Base-by-base conservation (phyloP, 495 filamentous ascomycete genomes). In the Penicillium lividum region DNA sequence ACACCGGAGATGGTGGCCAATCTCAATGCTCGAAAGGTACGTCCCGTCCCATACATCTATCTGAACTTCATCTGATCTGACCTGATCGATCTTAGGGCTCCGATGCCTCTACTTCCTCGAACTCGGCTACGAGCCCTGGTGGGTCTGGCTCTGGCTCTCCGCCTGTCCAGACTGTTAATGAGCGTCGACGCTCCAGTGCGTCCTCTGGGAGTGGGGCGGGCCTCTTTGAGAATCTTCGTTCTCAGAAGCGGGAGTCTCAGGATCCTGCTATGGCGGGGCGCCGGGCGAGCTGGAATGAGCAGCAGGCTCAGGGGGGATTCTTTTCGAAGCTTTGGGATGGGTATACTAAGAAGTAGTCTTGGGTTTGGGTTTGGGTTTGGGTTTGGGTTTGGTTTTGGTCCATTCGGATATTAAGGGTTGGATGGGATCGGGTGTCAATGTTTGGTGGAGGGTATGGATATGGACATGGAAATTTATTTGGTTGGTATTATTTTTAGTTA, bases 251-350 rank as follows among this genome's bases (percentile, higher is more conserved):
- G 3, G 77, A 76, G 47, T 73, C 72, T 0, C 51, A 49, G 6
- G 80, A 84, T 60, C 61, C 73, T 0, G 58, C 56, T 4, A 66
- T 74, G 46, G 63, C 70, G 6, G 67, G 69, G 8, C 72, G 82
- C 13, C 69, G 79, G 36, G 69, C 73, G 15, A 80, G 77, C 60
- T 84, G 75, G 61, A 74, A 71, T 42, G 83, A 85, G 61, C 80
- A 84, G 70, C 22, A 53, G 18, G 69, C 70, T 9, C 59, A 65
- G 29, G 70, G 77, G 0, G 81, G 80, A 0, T 67, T 78, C 45
- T 74, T 85, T 48, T 76, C 77, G 3, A 78, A 75, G 60, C 72
- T 77, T 78, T 86, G 83, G 83, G 68, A 84, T 56, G 81, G 73
- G 55, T 84, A 80, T 69, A 78, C 70, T 22, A 59, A 66, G 28